Evolutionary conservation across 2,329 filamentous ascomycete genomes (phyloP).

Genomic region (Helminthosporium solani): DNA sequence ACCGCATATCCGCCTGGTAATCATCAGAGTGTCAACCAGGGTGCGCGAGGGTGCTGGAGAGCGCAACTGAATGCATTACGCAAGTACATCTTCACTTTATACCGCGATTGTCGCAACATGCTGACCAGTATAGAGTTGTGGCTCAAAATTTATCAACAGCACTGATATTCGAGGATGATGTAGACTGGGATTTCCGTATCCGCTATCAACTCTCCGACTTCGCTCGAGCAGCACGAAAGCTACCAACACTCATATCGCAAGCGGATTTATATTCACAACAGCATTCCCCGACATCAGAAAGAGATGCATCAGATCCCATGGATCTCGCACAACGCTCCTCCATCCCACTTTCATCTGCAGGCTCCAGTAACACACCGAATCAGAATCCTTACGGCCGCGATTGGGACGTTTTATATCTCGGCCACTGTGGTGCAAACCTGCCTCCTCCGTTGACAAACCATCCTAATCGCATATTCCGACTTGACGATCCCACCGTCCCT

Average conservation of each 20-base stretch:
- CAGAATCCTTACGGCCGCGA: slow-evolving; percentile 29
- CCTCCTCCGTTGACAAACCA: slow-evolving; percentile 12
- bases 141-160: slow-evolving; percentile 23
- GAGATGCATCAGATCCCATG: slow-evolving; percentile 1
- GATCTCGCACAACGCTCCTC: slow-evolving; percentile 19
- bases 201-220: slow-evolving; percentile 18
- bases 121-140: slow-evolving; percentile 18
- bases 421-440: slow-evolving; percentile 39
- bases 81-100: slow-evolving; percentile 8
- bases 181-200: slow-evolving; percentile 28
- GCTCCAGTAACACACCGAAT: slow-evolving; percentile 7
- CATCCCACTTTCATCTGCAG: slow-evolving; percentile 7
- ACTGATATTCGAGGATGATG: slow-evolving; percentile 29
- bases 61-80: slow-evolving; percentile 30
- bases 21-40: slow-evolving; percentile 24
- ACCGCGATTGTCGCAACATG: not conserved
- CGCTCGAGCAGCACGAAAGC: slow-evolving; percentile 9
- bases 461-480: slow-evolving; percentile 21
- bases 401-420: slow-evolving; percentile 45
- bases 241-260: slow-evolving; percentile 13
- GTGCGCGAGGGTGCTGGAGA: slow-evolving; percentile 26
- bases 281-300: slow-evolving; percentile 7
- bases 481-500: slow-evolving; percentile 22
- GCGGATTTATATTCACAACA: slow-evolving; percentile 1
- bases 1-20: slow-evolving; percentile 38